Conservation (phyloP, 208 protist species). For the Trypanosoma melophagium region DNA sequence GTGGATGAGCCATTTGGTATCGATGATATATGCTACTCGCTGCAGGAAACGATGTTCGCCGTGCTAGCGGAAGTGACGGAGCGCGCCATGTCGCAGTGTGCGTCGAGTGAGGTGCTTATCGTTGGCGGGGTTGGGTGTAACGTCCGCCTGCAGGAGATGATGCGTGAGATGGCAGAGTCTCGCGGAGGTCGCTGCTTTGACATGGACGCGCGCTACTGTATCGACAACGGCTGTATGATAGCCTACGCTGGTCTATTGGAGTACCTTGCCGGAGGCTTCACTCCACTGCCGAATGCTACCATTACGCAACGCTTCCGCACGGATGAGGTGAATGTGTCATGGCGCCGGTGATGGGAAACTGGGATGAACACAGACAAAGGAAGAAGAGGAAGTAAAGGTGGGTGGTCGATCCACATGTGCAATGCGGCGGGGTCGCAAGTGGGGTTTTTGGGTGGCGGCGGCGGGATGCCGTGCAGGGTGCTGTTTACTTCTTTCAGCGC, state of each 20-base stretch:
- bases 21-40: slow-evolving; percentile 97
- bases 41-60: slow-evolving; percentile 99
- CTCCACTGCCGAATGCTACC: slow-evolving; percentile 61
- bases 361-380: slow-evolving; percentile 9
- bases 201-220: slow-evolving; percentile 98
- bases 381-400: neutral
- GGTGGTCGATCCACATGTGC: too few relatives aligned
- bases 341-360: slow-evolving; percentile 57
- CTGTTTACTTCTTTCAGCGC: too few relatives aligned
- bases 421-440: too few relatives aligned
- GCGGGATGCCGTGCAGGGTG: too few relatives aligned
- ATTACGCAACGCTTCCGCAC: slow-evolving; percentile 94
- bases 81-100: slow-evolving; percentile 98
- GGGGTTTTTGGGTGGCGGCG: too few relatives aligned
- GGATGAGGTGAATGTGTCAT: slow-evolving; percentile 94
- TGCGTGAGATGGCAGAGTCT: slow-evolving; percentile 90
- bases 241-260: slow-evolving; percentile 96
- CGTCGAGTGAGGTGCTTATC: slow-evolving; percentile 95
- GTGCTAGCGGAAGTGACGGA: slow-evolving; percentile 99
- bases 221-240: slow-evolving; percentile 99
- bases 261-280: slow-evolving; percentile 79
- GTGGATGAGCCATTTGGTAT: slow-evolving; percentile 75
- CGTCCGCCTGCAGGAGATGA: slow-evolving; percentile 96
- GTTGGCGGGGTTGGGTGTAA: slow-evolving; percentile 99
- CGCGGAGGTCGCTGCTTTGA: slow-evolving; percentile 87